These are phyloP conservation scores for Euclidium syriacum DNA, from an alignment of 345 rosid genomes.

Conservation along the genomic window DNA sequence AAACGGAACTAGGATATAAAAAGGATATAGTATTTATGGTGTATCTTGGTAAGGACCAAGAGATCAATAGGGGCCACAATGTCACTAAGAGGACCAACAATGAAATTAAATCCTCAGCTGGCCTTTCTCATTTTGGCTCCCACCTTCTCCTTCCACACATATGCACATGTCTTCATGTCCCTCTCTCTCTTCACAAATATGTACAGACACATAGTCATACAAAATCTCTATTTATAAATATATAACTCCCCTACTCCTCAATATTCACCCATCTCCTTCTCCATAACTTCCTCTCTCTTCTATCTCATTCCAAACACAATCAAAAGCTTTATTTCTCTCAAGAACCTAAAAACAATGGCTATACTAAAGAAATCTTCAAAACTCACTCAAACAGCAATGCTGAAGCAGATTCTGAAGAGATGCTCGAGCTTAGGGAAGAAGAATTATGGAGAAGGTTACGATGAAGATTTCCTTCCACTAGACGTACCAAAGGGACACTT, in stretches of 20 bases:
- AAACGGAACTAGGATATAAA: not conserved
- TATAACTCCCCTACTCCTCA: conserved; percentile 30
- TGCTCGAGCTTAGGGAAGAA: conserved; percentile 71
- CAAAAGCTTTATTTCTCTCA: conserved; percentile 16
- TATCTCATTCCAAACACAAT: conserved; percentile 1
- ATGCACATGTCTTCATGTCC: conserved; percentile 41
- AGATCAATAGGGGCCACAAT: conserved; percentile 44
- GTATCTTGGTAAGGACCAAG: conserved; percentile 35
- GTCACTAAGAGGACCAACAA: conserved; percentile 52
- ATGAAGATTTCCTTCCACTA: conserved; percentile 50
- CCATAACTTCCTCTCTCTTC: conserved; percentile 11
- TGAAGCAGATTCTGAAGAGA: conserved; percentile 61
- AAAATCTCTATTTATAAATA: conserved; percentile 24
- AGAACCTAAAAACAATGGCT: conserved; percentile 39
- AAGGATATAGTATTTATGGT: conserved; percentile 12
- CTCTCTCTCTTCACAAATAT: conserved; percentile 2
- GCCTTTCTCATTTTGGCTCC: conserved; percentile 45
- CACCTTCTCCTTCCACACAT: conserved; percentile 39
- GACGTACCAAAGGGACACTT: conserved; percentile 97
- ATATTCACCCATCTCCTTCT: conserved; percentile 25
- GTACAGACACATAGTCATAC: conserved; percentile 28
- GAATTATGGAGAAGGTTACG: conserved; percentile 29
- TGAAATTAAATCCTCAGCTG: conserved; percentile 28
- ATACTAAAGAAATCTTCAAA: conserved; percentile 44
- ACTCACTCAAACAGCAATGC: conserved; percentile 44